These are phyloP conservation scores for Trichoderma breve DNA, from an alignment of 2,329 filamentous ascomycete genomes.

Conservation along the genomic window DNA sequence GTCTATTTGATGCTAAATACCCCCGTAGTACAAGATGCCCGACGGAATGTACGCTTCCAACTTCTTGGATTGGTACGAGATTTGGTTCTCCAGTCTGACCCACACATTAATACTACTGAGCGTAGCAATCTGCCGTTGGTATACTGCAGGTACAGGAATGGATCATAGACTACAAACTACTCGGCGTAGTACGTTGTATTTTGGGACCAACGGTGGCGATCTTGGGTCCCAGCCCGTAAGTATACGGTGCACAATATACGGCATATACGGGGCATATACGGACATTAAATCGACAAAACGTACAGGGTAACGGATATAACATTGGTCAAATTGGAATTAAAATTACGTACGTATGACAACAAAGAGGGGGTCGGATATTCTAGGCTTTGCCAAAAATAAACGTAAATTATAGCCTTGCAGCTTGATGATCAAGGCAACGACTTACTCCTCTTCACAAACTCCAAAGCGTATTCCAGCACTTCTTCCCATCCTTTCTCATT, in stretches of 20 bases:
- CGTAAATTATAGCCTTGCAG: neutral
- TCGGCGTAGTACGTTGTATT: neutral
- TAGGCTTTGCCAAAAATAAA: neutral
- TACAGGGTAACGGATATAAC: neutral
- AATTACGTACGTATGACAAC: neutral
- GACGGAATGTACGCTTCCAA: neutral
- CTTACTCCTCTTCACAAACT: neutral
- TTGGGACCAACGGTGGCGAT: neutral
- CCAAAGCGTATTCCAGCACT: neutral
- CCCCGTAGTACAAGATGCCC: neutral
- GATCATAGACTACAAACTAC: neutral
- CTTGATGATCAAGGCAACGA: neutral
- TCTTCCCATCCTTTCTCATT: neutral
- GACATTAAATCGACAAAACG: neutral
- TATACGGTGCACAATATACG: neutral
- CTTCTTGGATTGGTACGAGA: neutral
- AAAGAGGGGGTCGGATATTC: neutral
- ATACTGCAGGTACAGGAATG: neutral
- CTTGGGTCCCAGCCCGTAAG: neutral
- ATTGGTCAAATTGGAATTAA: neutral
- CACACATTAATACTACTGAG: neutral
- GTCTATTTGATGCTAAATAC: neutral
- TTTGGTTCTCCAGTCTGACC: neutral
- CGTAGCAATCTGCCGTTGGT: neutral
- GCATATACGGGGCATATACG: neutral